These are phyloP conservation scores for Hygrophorus pudorinus DNA, from an alignment of 768 basidiomycete genomes.

Conservation along the genomic window DNA sequence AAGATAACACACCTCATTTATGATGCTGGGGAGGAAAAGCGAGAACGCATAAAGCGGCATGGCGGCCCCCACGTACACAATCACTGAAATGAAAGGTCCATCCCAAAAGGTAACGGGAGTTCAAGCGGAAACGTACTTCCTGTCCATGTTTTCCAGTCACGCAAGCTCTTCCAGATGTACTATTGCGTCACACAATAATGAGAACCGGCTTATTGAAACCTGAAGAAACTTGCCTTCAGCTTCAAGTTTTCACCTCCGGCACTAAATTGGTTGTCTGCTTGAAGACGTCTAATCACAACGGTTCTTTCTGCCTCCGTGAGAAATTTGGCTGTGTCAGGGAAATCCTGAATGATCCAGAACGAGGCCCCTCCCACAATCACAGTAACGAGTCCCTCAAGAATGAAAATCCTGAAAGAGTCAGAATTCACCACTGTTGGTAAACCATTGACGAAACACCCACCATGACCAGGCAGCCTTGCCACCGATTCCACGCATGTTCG, in stretches of 20 bases:
- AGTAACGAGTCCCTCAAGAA: constrained; percentile 60
- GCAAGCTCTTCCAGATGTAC: constrained; percentile 46
- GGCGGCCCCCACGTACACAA: constrained; percentile 45
- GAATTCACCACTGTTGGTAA: background rate
- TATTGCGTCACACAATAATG: background rate
- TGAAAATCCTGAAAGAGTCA: constrained; percentile 14
- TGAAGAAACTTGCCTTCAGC: constrained; percentile 21
- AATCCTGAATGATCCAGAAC: constrained; percentile 76
- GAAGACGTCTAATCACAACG: constrained; percentile 53
- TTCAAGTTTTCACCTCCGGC: constrained; percentile 58
- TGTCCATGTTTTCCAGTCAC: constrained; percentile 72
- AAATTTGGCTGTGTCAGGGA: constrained; percentile 75
- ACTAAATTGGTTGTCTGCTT: constrained; percentile 60
- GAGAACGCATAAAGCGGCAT: constrained; percentile 71
- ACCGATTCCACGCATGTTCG: constrained; percentile 62
- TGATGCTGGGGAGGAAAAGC: constrained; percentile 72
- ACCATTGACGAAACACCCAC: constrained; percentile 33
- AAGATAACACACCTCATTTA: constrained; percentile 42
- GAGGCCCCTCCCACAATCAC: constrained; percentile 55
- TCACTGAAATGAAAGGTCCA: constrained; percentile 26
- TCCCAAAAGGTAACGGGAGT: background rate
- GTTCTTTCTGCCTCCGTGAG: constrained; percentile 62
- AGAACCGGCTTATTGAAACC: background rate
- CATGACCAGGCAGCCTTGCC: constrained; percentile 60
- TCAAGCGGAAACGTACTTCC: constrained; percentile 26